Conservation (phyloP, 1,284 basidiomycete genomes). For the Moniliophthora roreri region DNA sequence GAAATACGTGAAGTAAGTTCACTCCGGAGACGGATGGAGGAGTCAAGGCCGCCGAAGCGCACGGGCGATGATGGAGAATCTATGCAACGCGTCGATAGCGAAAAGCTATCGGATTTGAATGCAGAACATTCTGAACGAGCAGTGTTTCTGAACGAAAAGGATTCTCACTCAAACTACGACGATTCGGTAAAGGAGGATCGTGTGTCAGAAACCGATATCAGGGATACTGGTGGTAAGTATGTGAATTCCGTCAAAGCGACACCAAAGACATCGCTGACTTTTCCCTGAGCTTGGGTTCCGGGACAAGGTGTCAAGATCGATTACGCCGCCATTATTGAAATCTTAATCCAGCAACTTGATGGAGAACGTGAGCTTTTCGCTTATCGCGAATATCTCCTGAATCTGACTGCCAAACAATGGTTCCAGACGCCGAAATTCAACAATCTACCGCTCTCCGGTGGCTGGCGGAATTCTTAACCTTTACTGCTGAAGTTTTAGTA, state of each 20-base stretch:
- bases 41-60: constrained; percentile 46
- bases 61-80: constrained; percentile 39
- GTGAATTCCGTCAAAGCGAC: not conserved
- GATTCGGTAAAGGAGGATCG: constrained; percentile 46
- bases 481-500: constrained; percentile 90
- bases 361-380: constrained; percentile 78
- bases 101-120: constrained; percentile 48
- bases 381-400: too few relatives aligned
- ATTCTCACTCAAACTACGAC: constrained; percentile 43
- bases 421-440: constrained; percentile 87
- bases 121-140: constrained; percentile 49
- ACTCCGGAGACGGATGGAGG: constrained; percentile 64
- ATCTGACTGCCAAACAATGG: constrained; percentile 11
- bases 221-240: constrained; percentile 62
- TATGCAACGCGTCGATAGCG: constrained; percentile 40
- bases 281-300: constrained; percentile 75
- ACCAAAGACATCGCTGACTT: constrained; percentile 22
- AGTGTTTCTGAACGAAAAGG: constrained; percentile 55
- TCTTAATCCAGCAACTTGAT: constrained; percentile 88
- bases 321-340: constrained; percentile 91
- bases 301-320: constrained; percentile 93
- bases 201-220: constrained; percentile 50
- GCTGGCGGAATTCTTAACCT: constrained; percentile 89
- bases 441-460: constrained; percentile 88
- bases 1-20: constrained; percentile 88